These are phyloP conservation scores for Rutstroemia sp. DNA, from an alignment of 2,329 filamentous ascomycete genomes.

Conservation along the genomic window DNA sequence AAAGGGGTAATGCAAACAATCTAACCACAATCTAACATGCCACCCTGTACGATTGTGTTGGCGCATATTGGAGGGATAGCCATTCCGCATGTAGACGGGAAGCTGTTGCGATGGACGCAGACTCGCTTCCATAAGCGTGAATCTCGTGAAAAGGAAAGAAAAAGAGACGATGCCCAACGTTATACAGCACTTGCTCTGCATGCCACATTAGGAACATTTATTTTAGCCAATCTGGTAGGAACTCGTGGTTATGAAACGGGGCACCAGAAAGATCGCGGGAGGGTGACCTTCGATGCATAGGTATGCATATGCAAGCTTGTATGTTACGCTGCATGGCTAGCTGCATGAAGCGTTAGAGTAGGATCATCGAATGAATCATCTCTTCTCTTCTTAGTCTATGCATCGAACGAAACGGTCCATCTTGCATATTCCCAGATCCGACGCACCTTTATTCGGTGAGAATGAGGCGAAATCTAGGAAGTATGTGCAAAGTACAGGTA, in stretches of 20 bases:
- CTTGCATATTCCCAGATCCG: background rate
- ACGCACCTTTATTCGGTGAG: no score
- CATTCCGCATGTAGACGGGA: background rate
- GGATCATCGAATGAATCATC: no score
- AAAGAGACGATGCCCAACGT: constrained; percentile 14
- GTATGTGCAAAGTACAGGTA: background rate
- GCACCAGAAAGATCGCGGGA: background rate
- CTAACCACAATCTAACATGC: background rate
- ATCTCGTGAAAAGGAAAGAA: background rate
- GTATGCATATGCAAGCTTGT: background rate
- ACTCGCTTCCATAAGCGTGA: background rate
- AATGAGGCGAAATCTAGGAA: background rate
- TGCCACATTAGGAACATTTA: constrained; percentile 1
- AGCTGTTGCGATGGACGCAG: background rate
- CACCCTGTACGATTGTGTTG: background rate
- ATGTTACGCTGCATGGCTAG: constrained; percentile 2
- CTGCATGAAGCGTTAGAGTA: background rate
- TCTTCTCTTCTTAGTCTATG: no score
- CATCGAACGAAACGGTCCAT: background rate
- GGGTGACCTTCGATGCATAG: constrained; percentile 1
- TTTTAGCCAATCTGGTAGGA: constrained; percentile 13
- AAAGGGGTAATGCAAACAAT: background rate
- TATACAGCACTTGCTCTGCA: constrained; percentile 2
- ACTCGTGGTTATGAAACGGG: constrained; percentile 17
- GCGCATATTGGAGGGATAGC: background rate